These are phyloP conservation scores for Gardenia jasminoides DNA, from an alignment of 257 asterid genomes.

Conservation along the genomic window DNA sequence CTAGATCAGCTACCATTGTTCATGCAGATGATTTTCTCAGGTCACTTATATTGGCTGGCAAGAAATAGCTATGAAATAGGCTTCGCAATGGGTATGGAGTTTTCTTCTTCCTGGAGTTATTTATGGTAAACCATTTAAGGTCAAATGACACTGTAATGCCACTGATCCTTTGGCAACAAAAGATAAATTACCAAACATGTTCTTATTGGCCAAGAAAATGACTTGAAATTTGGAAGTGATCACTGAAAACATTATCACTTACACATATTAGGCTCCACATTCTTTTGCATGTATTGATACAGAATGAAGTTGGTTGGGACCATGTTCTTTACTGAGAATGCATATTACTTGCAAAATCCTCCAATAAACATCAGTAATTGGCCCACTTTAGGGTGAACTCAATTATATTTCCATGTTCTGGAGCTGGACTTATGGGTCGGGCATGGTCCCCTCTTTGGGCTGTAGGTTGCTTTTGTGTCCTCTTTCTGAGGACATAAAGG, in stretches of 20 bases:
- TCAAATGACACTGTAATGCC: neutral
- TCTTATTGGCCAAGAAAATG: neutral
- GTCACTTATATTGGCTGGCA: neutral
- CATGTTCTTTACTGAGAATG: neutral
- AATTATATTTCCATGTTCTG: constrained; percentile 31
- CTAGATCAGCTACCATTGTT: neutral
- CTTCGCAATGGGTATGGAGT: neutral
- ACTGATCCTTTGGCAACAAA: neutral
- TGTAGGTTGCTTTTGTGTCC: constrained; percentile 24
- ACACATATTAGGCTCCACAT: neutral
- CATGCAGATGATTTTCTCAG: neutral
- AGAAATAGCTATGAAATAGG: neutral
- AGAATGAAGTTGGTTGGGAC: constrained; percentile 1
- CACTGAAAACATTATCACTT: neutral
- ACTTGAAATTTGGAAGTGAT: constrained; percentile 11
- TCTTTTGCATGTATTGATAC: neutral
- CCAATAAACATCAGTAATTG: neutral
- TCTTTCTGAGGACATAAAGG: constrained; percentile 15
- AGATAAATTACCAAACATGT: neutral
- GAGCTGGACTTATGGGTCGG: constrained; percentile 26
- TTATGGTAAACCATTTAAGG: neutral
- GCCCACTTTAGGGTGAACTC: constrained; percentile 4
- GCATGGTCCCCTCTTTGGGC: constrained; percentile 38
- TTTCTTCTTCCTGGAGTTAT: neutral
- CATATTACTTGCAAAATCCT: neutral